These are phyloP conservation scores for Penicillium verhagenii DNA, from an alignment of 495 filamentous ascomycete genomes.

Conservation along the genomic window DNA sequence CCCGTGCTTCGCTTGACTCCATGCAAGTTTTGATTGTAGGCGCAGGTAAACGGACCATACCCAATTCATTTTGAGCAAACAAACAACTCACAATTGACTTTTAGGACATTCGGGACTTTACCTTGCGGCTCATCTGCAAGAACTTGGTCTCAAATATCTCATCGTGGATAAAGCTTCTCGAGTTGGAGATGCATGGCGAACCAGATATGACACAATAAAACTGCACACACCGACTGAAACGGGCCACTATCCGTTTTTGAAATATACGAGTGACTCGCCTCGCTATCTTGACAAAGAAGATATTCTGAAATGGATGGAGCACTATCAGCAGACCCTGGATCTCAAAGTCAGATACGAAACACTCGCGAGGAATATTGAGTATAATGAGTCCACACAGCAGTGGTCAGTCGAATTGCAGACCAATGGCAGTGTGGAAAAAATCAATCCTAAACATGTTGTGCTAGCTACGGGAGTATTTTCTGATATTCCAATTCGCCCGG, in stretches of 20 bases:
- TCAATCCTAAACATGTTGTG: conserved; percentile 5
- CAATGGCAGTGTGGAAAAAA: background rate
- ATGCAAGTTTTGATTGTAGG: conserved; percentile 1
- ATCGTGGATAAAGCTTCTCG: conserved; percentile 3
- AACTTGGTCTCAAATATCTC: conserved; percentile 3
- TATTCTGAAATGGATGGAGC: background rate
- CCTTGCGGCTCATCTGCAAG: background rate
- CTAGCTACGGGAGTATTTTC: background rate
- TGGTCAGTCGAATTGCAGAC: background rate
- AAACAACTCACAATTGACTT: background rate
- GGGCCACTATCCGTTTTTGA: conserved; percentile 1
- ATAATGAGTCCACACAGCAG: background rate
- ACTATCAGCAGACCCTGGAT: background rate
- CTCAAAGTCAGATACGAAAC: conserved; percentile 1
- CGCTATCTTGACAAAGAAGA: conserved; percentile 1
- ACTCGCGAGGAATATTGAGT: conserved; percentile 1
- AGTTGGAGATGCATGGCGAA: background rate
- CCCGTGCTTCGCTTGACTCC: background rate
- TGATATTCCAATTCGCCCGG: conserved; percentile 1
- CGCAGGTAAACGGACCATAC: background rate
- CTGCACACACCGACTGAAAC: background rate
- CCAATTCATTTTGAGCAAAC: background rate
- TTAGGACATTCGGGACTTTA: conserved; percentile 2
- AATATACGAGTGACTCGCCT: background rate
- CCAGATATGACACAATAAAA: background rate